Evolutionary conservation across 805 yeast species (phyloP).

Genomic region (Schizosaccharomyces cryophilus): DNA sequence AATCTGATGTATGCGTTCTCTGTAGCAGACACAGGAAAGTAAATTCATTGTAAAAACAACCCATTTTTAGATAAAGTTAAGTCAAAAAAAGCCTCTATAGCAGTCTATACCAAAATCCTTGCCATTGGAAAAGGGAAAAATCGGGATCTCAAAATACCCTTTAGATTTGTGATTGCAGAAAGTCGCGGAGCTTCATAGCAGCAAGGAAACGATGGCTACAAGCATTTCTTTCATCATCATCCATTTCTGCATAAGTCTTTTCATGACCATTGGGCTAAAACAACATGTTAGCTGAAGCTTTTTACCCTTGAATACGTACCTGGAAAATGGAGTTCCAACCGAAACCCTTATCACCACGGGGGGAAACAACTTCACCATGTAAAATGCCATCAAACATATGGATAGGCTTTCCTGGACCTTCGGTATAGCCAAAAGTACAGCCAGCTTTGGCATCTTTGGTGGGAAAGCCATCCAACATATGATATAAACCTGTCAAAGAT

Average conservation of each 20-base stretch:
- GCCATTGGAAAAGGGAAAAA: too few relatives aligned
- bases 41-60: too few relatives aligned
- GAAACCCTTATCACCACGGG: constrained; percentile 57
- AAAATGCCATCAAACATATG: constrained; percentile 69
- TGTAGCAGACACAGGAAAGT: too few relatives aligned
- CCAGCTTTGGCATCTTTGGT: constrained; percentile 70
- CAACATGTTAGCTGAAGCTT: neutral
- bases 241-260: constrained; percentile 61
- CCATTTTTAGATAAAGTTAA: too few relatives aligned
- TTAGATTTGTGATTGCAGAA: constrained; percentile 8
- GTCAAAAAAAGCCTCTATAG: too few relatives aligned
- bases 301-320: neutral
- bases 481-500: constrained; percentile 28
- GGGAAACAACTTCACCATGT: constrained; percentile 50
- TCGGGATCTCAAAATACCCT: too few relatives aligned
- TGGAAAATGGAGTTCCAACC: constrained; percentile 62
- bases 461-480: constrained; percentile 56
- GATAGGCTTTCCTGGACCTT: constrained; percentile 51
- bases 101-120: too few relatives aligned
- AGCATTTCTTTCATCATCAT: constrained; percentile 43
- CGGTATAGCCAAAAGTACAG: constrained; percentile 81
- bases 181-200: constrained; percentile 41
- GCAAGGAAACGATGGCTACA: constrained; percentile 81
- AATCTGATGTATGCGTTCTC: too few relatives aligned
- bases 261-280: constrained; percentile 5